Conservation (phyloP, 1,284 basidiomycete species). For the Filobasidium uniguttulatum region DNA sequence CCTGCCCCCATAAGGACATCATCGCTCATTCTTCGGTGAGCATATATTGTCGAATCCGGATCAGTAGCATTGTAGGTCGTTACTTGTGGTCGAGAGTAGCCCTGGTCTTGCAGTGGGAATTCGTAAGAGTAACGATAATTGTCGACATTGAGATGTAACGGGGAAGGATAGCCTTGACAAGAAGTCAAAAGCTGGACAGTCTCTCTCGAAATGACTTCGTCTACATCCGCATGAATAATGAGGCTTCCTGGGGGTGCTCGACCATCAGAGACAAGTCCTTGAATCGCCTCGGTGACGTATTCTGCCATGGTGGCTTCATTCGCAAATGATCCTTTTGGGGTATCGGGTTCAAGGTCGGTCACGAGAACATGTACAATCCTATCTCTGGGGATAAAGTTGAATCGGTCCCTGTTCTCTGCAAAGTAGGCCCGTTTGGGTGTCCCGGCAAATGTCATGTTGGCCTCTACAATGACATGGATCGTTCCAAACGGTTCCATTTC, state of each 20-base stretch:
- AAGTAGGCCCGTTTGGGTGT: constrained; percentile 47
- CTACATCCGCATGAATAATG: constrained; percentile 54
- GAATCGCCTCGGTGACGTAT: constrained; percentile 18
- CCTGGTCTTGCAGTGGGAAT: constrained; percentile 40
- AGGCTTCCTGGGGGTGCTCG: constrained; percentile 23
- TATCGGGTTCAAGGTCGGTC: constrained; percentile 21
- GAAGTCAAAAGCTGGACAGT: constrained; percentile 46
- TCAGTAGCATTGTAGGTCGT: constrained; percentile 41
- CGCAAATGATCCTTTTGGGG: constrained; percentile 31
- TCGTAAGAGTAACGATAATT: constrained; percentile 56
- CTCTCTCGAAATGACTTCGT: constrained; percentile 50
- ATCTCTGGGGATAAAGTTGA: constrained; percentile 15
- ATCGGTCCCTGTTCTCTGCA: constrained; percentile 17
- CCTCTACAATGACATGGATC: constrained; percentile 53
- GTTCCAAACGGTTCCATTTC: constrained; percentile 51
- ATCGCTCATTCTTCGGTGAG: constrained; percentile 36
- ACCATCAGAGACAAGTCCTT: constrained; percentile 3
- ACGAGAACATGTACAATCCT: constrained; percentile 15
- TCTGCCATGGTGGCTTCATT: constrained; percentile 34
- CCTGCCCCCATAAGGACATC: constrained; percentile 48
- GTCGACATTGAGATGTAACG: constrained; percentile 51
- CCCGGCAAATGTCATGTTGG: constrained; percentile 50
- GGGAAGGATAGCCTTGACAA: constrained; percentile 45
- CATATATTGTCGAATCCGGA: constrained; percentile 42
- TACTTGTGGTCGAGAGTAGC: constrained; percentile 46